phyloP scores from a whole-genome alignment of 257 asterid species.

The Nicotiana tomentosiformis region DNA sequence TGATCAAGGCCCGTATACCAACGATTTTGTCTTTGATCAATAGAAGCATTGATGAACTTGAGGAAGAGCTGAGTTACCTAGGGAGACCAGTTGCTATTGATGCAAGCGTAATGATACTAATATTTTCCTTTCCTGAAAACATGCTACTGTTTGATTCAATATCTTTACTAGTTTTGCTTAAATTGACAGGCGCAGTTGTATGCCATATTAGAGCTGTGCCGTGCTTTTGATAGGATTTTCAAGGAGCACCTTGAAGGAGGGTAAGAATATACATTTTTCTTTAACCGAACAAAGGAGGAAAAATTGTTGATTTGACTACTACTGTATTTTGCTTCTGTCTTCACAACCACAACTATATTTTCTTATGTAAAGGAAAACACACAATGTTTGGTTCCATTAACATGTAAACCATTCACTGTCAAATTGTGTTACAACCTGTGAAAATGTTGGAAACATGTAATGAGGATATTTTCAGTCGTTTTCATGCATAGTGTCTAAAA shows the following conservation, averaged over 20 bases:
- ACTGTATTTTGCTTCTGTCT: conserved; percentile 2
- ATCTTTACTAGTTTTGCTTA: not conserved
- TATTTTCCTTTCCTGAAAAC: not conserved
- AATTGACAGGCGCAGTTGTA: conserved; percentile 31
- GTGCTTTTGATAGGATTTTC: conserved; percentile 39
- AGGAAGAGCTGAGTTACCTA: conserved; percentile 27
- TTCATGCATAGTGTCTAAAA: not conserved
- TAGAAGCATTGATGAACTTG: conserved; percentile 36
- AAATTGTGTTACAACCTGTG: not conserved
- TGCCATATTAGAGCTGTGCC: conserved; percentile 40
- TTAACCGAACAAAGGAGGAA: not conserved
- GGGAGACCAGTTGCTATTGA: conserved; percentile 39
- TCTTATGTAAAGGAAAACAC: not conserved
- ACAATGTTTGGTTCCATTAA: not conserved
- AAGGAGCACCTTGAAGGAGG: conserved; percentile 56
- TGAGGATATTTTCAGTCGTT: not conserved
- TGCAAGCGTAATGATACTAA: conserved; percentile 26
- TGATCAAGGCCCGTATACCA: conserved; percentile 37
- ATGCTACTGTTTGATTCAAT: not conserved
- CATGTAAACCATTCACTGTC: not conserved
- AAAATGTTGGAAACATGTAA: not conserved
- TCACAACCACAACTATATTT: not conserved
- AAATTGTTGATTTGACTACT: not conserved
- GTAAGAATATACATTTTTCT: conserved; percentile 14
- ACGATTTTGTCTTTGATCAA: conserved; percentile 27